A percentile compares a stretch with the other conserved stretches of the same genome.
These are phyloP conservation scores for Populus trichocarpa DNA, from an alignment of 441 rosid species.

Conservation along the genomic window DNA sequence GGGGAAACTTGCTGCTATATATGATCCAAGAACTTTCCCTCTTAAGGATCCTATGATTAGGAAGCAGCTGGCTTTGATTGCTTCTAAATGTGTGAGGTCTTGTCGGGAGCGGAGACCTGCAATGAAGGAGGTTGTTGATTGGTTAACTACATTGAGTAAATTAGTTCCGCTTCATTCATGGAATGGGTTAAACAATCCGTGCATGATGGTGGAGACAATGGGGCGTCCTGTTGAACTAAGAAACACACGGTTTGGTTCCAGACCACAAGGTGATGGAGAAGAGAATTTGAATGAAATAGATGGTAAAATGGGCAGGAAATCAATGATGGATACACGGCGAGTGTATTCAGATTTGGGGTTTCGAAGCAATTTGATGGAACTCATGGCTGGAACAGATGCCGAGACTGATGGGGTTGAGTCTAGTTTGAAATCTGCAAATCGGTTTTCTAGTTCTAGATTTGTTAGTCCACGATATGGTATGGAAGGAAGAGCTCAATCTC, in stretches of 20 bases:
- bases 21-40: slow-evolving; percentile 65
- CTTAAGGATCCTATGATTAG: slow-evolving; percentile 64
- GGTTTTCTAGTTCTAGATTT: slow-evolving; percentile 36
- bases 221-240: slow-evolving; percentile 67
- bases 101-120: slow-evolving; percentile 94
- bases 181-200: slow-evolving; percentile 93
- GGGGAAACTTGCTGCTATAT: slow-evolving; percentile 74
- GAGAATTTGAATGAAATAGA: slow-evolving; percentile 36
- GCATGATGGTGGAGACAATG: slow-evolving; percentile 91
- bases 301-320: slow-evolving; percentile 25
- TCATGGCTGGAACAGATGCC: slow-evolving; percentile 49
- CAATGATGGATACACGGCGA: slow-evolving; percentile 39
- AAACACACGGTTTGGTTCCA: slow-evolving; percentile 22
- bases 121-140: slow-evolving; percentile 79
- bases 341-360: slow-evolving; percentile 73
- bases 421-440: slow-evolving; percentile 24
- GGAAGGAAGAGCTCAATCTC: slow-evolving; percentile 26
- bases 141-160: slow-evolving; percentile 70
- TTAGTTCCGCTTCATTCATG: slow-evolving; percentile 80
- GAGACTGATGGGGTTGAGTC: slow-evolving; percentile 27
- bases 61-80: slow-evolving; percentile 81
- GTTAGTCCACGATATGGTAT: slow-evolving; percentile 31
- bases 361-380: slow-evolving; percentile 70
- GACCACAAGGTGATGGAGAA: slow-evolving; percentile 18
- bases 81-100: slow-evolving; percentile 91